Evolutionary conservation across 352 stramenopile genomes (phyloP).

Genomic region (Globisporangium mamillatum): DNA sequence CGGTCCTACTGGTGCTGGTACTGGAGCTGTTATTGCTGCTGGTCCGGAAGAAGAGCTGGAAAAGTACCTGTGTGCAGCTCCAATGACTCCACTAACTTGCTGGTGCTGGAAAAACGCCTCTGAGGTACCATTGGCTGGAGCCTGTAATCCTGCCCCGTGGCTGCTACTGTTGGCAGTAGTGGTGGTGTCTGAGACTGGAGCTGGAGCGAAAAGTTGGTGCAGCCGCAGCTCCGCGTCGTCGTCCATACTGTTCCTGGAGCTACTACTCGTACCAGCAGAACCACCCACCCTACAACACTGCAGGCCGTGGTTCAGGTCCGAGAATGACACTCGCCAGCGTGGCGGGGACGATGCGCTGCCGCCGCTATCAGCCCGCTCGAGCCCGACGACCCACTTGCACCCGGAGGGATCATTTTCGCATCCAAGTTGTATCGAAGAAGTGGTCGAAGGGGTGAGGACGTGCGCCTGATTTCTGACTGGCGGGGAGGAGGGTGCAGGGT

Average conservation of each 20-base stretch:
- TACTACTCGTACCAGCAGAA: constrained; percentile 2
- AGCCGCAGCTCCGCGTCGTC: constrained; percentile 1
- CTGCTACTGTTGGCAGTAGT: not conserved
- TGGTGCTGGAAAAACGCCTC: constrained; percentile 7
- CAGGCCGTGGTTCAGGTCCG: constrained; percentile 59
- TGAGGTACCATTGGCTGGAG: not conserved
- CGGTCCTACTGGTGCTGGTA: not conserved
- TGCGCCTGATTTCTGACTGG: constrained; percentile 31
- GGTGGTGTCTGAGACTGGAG: not conserved
- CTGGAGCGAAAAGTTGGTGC: constrained; percentile 13
- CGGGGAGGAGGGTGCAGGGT: not conserved
- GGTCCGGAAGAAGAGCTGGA: not conserved
- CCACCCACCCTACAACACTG: constrained; percentile 33
- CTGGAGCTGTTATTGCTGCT: not conserved
- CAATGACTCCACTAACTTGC: not conserved
- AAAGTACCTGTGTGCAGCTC: not conserved
- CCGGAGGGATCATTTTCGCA: constrained; percentile 47
- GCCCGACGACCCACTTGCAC: constrained; percentile 67
- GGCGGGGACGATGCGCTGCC: constrained; percentile 17
- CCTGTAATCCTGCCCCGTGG: not conserved
- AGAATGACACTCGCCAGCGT: constrained; percentile 67
- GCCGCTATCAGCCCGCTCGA: constrained; percentile 42
- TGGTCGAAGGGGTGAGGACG: constrained; percentile 6
- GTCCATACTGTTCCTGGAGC: not conserved
- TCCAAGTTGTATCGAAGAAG: constrained; percentile 25